Evolutionary conservation across 306 rosid species (phyloP).

Genomic region (Gillenia trifoliata): DNA sequence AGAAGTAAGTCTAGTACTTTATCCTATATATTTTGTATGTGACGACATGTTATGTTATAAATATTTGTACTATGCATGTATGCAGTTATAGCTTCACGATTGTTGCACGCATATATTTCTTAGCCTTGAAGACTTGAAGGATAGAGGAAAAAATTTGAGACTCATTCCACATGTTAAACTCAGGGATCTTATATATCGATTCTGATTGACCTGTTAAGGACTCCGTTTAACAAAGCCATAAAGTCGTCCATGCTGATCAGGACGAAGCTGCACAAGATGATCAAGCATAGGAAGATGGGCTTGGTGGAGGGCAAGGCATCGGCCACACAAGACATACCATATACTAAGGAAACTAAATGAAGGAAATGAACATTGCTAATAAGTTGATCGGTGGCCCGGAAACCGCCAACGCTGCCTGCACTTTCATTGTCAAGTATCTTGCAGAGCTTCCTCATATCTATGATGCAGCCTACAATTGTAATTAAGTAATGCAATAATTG

Average conservation of each 20-base stretch:
- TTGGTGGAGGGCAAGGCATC: conserved; percentile 41
- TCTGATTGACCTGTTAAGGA: conserved; percentile 57
- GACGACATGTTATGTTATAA: no score
- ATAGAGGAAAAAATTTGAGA: conserved; percentile 20
- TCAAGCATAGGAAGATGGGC: conserved; percentile 46
- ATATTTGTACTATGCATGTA: no score
- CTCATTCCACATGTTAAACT: conserved; percentile 31
- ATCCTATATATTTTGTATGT: neutral
- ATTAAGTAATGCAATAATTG: no score
- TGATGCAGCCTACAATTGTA: conserved; percentile 42
- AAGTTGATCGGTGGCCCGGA: conserved; percentile 62
- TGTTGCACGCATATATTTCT: conserved; percentile 56
- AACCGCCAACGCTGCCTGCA: conserved; percentile 48
- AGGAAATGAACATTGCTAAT: conserved; percentile 42
- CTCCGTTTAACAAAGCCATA: conserved; percentile 41
- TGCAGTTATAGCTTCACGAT: conserved; percentile 52
- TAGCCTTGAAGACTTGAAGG: conserved; percentile 41
- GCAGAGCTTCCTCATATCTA: conserved; percentile 60
- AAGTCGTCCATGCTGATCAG: conserved; percentile 37
- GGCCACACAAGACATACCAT: conserved; percentile 49
- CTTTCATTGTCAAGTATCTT: conserved; percentile 60
- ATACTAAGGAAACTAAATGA: no score
- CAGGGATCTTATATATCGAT: conserved; percentile 45
- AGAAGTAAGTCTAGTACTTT: conserved; percentile 3
- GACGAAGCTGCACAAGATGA: conserved; percentile 33